Evolutionary conservation across 139 green algal species (phyloP), one percentile per base, ranked within the genome.

Genomic region (Chlorella sp.): DNA sequence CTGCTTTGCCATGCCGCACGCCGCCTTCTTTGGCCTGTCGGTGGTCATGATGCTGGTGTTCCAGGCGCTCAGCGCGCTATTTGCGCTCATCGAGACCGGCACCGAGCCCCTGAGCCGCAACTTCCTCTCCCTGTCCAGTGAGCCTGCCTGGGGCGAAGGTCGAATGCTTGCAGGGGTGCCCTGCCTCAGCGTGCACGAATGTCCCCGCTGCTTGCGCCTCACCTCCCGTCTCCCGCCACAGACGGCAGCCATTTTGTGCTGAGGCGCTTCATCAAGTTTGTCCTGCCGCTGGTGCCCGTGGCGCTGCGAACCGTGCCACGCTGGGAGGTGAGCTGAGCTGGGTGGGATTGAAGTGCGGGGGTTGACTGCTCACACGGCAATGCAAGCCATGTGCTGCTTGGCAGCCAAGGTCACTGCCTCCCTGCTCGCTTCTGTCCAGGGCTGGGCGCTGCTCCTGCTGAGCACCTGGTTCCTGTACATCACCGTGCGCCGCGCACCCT

Each of bases 251-350:
- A 76, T 32, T 80, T 80, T 46, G 40, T 65, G 32, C 20, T 64
- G 44, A 48, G 73, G 28, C 32, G 73, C 28, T 44, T 36, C 43
- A 40, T 80, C n/a, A 80, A 80, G 73, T 80, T 80, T 32, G 9
- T 62, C 32, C 76, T 81, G n/a, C 76, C 76, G 13, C 76, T 81
- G 76, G 76, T 81, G 54, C 76, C 76, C 13, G 22, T 81, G 76
- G 76, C 54, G 51, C 54, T 81, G 51, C n/a, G 43, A 40, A 68
- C 36, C 3, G 44, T 51, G 51, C 76, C 76, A 22, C 51, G 54
- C 51, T 81, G 76, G 76, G 36, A 70, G 76, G 76, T 70, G 36
- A 24, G 76, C 51, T 22, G 38, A 13, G 16, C 67, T 26, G 41
- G n/a, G 41, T 34, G 2, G 22, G 14, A 5, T 22, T 51, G 36